These are phyloP conservation scores for Cyberlindnera xylosilytica DNA, from an alignment of 805 yeast genomes.

Conservation along the genomic window DNA sequence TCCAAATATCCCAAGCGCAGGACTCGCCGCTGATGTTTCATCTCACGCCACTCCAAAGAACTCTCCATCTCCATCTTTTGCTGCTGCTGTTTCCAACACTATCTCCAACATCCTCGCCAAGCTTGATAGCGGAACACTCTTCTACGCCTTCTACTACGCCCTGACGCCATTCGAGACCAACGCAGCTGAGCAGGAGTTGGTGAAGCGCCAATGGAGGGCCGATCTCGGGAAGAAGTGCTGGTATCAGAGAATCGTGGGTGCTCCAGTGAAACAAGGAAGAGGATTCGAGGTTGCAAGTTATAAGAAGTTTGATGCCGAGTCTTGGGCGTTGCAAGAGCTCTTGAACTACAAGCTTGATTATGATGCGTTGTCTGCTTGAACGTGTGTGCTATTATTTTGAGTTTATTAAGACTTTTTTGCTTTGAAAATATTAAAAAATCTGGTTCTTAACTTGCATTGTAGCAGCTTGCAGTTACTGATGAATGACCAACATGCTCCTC, in stretches of 20 bases:
- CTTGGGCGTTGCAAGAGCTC: slow-evolving; percentile 21
- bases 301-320: slow-evolving; percentile 23
- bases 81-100: too few relatives aligned
- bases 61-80: too few relatives aligned
- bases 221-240: slow-evolving; percentile 70
- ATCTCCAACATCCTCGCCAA: slow-evolving; percentile 3
- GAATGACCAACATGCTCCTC: too few relatives aligned
- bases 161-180: slow-evolving; percentile 68
- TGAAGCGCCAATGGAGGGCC: slow-evolving; percentile 69
- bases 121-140: slow-evolving; percentile 38
- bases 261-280: slow-evolving; percentile 7
- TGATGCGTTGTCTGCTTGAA: slow-evolving; percentile 2
- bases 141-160: slow-evolving; percentile 83
- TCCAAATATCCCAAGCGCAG: neutral
- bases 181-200: slow-evolving; percentile 74
- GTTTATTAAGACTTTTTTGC: too few relatives aligned
- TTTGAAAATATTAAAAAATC: too few relatives aligned
- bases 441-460: too few relatives aligned
- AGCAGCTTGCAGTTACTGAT: too few relatives aligned
- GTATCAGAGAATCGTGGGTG: slow-evolving; percentile 61
- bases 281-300: slow-evolving; percentile 16
- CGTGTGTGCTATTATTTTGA: too few relatives aligned
- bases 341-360: slow-evolving; percentile 18
- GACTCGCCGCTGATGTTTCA: too few relatives aligned
- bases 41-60: neutral